Evolutionary conservation across 176 grass and related monocot species (phyloP).

Genomic region (Alopecurus myosuroides): DNA sequence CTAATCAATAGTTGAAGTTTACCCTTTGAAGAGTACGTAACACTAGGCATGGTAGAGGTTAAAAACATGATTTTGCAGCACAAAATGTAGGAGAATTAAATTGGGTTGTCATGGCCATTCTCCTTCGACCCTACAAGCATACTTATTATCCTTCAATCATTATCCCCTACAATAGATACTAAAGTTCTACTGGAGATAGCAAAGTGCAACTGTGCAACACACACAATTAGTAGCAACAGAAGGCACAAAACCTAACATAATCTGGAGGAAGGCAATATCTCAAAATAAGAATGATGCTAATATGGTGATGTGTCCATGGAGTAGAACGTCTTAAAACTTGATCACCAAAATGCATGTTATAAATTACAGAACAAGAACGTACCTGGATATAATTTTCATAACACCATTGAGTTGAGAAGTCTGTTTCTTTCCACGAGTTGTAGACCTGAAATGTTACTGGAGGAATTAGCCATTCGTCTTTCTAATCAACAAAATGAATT

Average conservation of each 20-base stretch:
- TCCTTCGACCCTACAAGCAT: background rate
- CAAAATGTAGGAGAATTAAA: background rate
- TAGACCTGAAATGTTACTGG: slow-evolving; percentile 59
- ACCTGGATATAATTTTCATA: slow-evolving; percentile 98
- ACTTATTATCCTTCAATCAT: background rate
- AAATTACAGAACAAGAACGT: background rate
- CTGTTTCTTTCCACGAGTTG: slow-evolving; percentile 87
- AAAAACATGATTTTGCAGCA: background rate
- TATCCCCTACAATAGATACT: background rate
- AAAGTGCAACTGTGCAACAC: background rate
- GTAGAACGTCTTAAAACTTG: background rate
- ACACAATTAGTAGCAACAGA: slow-evolving; percentile 11
- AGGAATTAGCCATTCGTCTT: slow-evolving; percentile 23
- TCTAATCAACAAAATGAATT: background rate
- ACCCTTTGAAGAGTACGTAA: background rate
- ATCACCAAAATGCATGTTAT: background rate
- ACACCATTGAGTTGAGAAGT: slow-evolving; percentile 94
- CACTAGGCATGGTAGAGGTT: background rate
- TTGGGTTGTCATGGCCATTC: background rate
- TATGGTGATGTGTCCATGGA: background rate
- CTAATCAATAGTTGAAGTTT: background rate
- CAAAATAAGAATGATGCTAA: slow-evolving; percentile 1
- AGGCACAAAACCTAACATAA: background rate
- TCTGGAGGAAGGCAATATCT: background rate
- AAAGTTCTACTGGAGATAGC: background rate